These are phyloP conservation scores for Stevia rebaudiana DNA, from an alignment of 140 eudicot genomes.

Conservation along the genomic window DNA sequence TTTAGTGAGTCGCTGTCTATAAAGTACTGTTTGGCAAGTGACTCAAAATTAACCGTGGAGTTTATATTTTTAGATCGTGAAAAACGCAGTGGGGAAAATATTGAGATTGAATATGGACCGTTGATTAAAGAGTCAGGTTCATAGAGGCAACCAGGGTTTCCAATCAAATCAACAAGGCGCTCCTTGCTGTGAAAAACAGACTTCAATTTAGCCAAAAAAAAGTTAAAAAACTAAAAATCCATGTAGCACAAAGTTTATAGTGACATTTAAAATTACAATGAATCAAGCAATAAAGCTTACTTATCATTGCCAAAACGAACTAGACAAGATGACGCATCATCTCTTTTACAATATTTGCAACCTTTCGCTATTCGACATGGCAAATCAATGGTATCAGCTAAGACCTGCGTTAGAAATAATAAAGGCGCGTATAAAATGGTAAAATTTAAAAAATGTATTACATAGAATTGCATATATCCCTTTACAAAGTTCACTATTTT, in stretches of 20 bases:
- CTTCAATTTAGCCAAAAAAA: not conserved
- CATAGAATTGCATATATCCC: no score
- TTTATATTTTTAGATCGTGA: conserved; percentile 55
- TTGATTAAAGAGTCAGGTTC: conserved; percentile 88
- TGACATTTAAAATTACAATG: not conserved
- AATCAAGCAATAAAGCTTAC: conserved; percentile 28
- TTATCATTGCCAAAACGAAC: conserved; percentile 69
- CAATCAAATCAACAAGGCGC: conserved; percentile 72
- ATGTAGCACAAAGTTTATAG: not conserved
- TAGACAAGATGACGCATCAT: conserved; percentile 83
- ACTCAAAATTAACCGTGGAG: conserved; percentile 50
- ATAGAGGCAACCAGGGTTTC: conserved; percentile 71
- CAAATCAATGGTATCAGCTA: conserved; percentile 69
- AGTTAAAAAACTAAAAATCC: no score
- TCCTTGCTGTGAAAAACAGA: conserved; percentile 47
- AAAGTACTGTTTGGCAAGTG: conserved; percentile 79
- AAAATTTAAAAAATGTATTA: not conserved
- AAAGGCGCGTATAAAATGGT: not conserved
- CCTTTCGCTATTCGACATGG: conserved; percentile 95
- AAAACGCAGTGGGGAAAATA: conserved; percentile 75
- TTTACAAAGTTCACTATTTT: no score
- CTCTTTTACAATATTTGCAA: conserved; percentile 64
- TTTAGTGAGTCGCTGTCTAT: conserved; percentile 50
- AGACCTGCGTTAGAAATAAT: conserved; percentile 45
- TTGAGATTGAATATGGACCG: conserved; percentile 93